Evolutionary conservation across 2,329 filamentous ascomycete genomes (phyloP), one percentile per base, ranked within the genome.

Genomic region (Metarhizium brunneum): DNA sequence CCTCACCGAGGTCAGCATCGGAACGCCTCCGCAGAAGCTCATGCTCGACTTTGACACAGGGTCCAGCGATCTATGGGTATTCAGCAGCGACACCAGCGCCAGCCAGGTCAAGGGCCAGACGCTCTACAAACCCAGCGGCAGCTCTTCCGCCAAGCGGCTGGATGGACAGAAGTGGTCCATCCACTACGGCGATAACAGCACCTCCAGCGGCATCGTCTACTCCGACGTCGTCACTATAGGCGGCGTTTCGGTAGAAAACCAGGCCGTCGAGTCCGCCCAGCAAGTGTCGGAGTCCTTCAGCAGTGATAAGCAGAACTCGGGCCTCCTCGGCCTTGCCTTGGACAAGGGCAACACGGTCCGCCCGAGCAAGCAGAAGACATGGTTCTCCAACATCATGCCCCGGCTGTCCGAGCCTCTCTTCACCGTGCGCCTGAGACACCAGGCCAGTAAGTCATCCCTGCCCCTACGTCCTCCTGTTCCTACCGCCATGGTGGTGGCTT

Each of bases 371-470:
- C 74, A 78, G 59, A 71, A 71, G 56, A 78, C 75, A 0, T 77
- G 76, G 53, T 73, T 73, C 56, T 67, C 68, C 53, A 73, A 68
- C 36, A 63, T 65, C 32, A 51, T 54, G 16, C 40, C 56, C 0
- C 57, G 53, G 14, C 59, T 69, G 2, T 52, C 57, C 8, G 18
- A 52, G 1, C 56, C 58, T 2, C 71, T 92, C 43, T 87, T 92
- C 71, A 88, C 87, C 0, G 86, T 85, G 29, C 79, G 86, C 57
- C 75, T 92, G 48, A 81, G 81, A 64, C 76, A 80, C 60, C 75
- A 64, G 38, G 59, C 63, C 14, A 59, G 67, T 64, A 56, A 36
- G 61, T 25, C 25, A 25, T 4, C 25, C 3, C 25, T 25, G 25
- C 25, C 25, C 25, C 25, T 3, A 25, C 25, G 25, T 25, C 25